phyloP scores from a whole-genome alignment of 73 alveolate genomes.

The Paramecium bursaria region DNA sequence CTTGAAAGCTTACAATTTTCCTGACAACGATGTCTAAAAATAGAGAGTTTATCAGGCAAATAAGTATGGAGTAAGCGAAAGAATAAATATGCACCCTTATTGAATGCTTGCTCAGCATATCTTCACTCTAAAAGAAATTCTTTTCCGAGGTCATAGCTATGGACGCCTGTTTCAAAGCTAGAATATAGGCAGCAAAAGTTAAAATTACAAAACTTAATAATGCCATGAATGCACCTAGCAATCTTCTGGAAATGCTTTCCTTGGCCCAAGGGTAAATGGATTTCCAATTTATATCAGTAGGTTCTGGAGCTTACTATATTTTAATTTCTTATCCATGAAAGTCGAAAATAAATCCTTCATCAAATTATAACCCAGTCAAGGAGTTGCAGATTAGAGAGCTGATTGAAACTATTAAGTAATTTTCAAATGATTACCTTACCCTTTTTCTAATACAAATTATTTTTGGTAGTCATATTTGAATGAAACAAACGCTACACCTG shows the following conservation, averaged over 20 bases:
- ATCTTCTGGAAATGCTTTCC: slow-evolving; percentile 12
- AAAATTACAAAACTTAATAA: neutral
- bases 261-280: slow-evolving; percentile 28
- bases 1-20: slow-evolving; percentile 48
- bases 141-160: neutral
- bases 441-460: slow-evolving; percentile 26
- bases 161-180: neutral
- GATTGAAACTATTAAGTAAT: neutral
- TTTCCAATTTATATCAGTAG: slow-evolving; percentile 65
- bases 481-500: slow-evolving; percentile 62
- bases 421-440: slow-evolving; percentile 14
- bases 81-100: slow-evolving; percentile 31
- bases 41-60: slow-evolving; percentile 3
- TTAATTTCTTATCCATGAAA: neutral
- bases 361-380: neutral
- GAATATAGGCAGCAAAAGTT: neutral
- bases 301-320: slow-evolving; percentile 73
- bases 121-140: neutral
- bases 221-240: slow-evolving; percentile 5
- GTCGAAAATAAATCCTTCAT: neutral
- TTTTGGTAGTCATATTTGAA: slow-evolving; percentile 51
- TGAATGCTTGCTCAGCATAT: neutral
- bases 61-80: slow-evolving; percentile 5
- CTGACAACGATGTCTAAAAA: neutral
- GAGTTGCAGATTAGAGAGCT: neutral